These are phyloP conservation scores for Hymenoscyphus occultus DNA, from an alignment of 2,329 filamentous ascomycete genomes.

Conservation along the genomic window DNA sequence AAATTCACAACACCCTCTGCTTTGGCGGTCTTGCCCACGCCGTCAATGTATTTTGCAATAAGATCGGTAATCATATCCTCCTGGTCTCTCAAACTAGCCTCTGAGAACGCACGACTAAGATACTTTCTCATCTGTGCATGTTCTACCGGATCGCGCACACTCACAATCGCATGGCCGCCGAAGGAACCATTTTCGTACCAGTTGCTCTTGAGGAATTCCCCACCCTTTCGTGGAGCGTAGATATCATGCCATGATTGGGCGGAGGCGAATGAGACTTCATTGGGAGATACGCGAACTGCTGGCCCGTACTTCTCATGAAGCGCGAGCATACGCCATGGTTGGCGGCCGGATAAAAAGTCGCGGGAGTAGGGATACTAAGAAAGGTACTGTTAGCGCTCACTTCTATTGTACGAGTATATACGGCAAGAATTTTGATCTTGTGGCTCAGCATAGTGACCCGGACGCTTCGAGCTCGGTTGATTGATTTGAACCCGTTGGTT, in stretches of 20 bases:
- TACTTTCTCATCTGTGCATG: slow-evolving; percentile 11
- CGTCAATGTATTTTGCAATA: background rate
- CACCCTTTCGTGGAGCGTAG: slow-evolving; percentile 25
- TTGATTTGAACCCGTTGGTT: no score
- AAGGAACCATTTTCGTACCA: slow-evolving; percentile 13
- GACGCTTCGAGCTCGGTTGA: no score
- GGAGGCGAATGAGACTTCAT: slow-evolving; percentile 32
- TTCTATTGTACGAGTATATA: no score
- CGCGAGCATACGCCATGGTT: background rate
- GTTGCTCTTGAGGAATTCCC: slow-evolving; percentile 6
- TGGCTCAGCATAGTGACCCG: no score
- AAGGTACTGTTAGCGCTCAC: no score
- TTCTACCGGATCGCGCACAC: slow-evolving; percentile 8
- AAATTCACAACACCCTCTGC: slow-evolving; percentile 1
- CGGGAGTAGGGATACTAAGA: no score
- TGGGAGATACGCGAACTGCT: slow-evolving; percentile 33
- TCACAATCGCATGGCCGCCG: slow-evolving; percentile 7
- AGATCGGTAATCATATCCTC: background rate
- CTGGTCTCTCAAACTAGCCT: slow-evolving; percentile 24
- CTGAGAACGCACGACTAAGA: slow-evolving; percentile 35
- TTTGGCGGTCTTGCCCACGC: background rate
- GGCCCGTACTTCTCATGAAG: background rate
- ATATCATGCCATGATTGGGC: slow-evolving; percentile 30
- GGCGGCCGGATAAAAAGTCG: background rate
- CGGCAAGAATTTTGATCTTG: no score